Conservation (phyloP, 2,329 filamentous ascomycete species). For the Fusarium solani-melongenae region DNA sequence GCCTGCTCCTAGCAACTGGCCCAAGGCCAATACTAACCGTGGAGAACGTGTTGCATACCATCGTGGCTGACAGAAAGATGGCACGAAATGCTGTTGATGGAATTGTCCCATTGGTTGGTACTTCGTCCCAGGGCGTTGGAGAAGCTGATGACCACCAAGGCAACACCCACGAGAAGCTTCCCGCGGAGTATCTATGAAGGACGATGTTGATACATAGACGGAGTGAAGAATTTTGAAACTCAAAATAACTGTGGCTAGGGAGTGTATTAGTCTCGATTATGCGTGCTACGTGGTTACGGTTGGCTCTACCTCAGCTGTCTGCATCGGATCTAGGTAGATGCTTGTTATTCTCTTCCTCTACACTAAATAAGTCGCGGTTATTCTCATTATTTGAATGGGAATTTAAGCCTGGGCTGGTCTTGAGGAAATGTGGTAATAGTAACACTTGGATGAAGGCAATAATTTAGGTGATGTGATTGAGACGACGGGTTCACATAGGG, state of each 20-base stretch:
- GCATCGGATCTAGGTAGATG: not conserved
- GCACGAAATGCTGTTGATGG: conserved; percentile 67
- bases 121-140: conserved; percentile 61
- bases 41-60: conserved; percentile 69
- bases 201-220: too few species aligned
- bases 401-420: not conserved
- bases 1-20: conserved; percentile 63
- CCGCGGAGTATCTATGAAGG: not conserved
- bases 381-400: not conserved
- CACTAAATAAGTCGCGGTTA: not conserved
- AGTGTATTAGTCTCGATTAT: not conserved
- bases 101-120: conserved; percentile 69
- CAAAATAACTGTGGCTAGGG: not conserved
- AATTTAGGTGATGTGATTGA: not conserved
- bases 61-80: conserved; percentile 65
- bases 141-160: conserved; percentile 60
- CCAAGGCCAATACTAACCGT: conserved; percentile 67
- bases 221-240: not conserved
- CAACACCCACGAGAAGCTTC: conserved; percentile 53
- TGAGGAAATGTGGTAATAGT: not conserved
- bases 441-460: not conserved
- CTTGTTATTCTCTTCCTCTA: not conserved
- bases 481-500: not conserved
- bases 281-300: not conserved
- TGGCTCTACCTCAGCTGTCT: not conserved